Evolutionary conservation across 1,139 yeast genomes (phyloP).

Genomic region (Zygosaccharomyces sapae): DNA sequence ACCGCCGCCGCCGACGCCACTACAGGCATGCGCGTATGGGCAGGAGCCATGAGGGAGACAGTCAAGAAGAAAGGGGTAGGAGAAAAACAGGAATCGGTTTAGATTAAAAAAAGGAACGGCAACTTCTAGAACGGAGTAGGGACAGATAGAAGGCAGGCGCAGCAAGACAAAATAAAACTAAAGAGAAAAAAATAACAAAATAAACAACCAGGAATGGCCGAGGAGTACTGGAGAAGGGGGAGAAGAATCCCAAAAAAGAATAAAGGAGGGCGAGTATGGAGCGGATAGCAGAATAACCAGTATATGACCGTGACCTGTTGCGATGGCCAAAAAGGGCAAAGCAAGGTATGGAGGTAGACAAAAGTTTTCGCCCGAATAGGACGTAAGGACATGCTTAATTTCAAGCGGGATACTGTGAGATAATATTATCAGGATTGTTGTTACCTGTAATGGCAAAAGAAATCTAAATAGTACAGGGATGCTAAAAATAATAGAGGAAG

Average conservation of each 20-base stretch:
- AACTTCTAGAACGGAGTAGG: background rate
- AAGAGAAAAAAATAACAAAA: background rate
- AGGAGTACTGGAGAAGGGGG: background rate
- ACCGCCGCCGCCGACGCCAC: background rate
- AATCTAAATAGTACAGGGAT: background rate
- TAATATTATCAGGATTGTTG: background rate
- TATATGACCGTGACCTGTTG: background rate
- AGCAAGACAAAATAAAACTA: background rate
- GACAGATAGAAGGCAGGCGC: constrained; percentile 1
- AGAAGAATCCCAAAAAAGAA: too few species aligned
- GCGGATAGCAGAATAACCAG: background rate
- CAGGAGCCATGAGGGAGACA: background rate
- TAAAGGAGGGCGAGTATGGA: background rate
- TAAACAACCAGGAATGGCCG: background rate
- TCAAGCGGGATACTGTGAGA: background rate
- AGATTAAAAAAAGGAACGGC: background rate
- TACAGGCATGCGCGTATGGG: background rate
- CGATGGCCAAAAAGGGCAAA: background rate
- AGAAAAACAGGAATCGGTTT: background rate
- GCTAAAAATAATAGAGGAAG: background rate
- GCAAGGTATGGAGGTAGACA: background rate
- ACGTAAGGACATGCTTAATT: background rate
- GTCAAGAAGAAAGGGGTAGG: background rate
- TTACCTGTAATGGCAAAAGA: background rate
- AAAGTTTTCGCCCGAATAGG: background rate